These are phyloP conservation scores for Samsoniella hepiali DNA, from an alignment of 2,329 filamentous ascomycete genomes.

Conservation along the genomic window DNA sequence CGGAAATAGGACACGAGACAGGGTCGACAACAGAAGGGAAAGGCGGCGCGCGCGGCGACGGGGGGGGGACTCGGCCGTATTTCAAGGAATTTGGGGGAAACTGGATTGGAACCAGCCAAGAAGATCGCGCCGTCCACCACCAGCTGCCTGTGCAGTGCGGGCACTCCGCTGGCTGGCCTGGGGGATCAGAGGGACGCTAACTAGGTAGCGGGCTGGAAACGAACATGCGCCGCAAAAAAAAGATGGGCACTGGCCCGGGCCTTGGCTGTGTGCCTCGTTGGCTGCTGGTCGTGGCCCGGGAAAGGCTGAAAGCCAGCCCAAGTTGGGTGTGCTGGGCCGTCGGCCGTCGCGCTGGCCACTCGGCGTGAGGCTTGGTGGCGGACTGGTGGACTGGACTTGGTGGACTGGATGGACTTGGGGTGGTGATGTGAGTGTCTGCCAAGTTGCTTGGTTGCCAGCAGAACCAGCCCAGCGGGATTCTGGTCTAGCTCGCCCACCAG, in stretches of 20 bases:
- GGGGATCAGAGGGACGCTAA: not conserved
- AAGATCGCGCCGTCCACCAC: constrained; percentile 3
- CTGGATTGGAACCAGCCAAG: constrained; percentile 5
- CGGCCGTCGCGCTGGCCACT: not conserved
- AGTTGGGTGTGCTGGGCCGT: not conserved
- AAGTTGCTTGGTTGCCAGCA: too few relatives aligned
- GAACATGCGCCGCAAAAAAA: not conserved
- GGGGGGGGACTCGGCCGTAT: constrained; percentile 9
- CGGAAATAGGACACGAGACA: not conserved
- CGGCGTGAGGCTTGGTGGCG: not conserved
- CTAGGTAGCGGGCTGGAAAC: not conserved
- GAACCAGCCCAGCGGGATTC: not conserved
- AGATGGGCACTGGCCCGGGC: not conserved
- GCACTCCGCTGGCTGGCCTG: not conserved
- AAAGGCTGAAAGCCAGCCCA: not conserved
- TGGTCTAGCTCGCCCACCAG: not conserved
- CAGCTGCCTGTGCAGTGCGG: not conserved
- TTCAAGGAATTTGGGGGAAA: constrained; percentile 7
- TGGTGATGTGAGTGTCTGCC: not conserved
- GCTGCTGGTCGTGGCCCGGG: not conserved
- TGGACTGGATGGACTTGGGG: not conserved
- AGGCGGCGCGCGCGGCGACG: not conserved
- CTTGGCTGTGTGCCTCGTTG: not conserved
- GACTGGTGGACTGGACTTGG: not conserved
- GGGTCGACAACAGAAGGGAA: not conserved